These are phyloP conservation scores for Cladosporium sp. DNA, from an alignment of 2,329 filamentous ascomycete species.

Conservation along the genomic window DNA sequence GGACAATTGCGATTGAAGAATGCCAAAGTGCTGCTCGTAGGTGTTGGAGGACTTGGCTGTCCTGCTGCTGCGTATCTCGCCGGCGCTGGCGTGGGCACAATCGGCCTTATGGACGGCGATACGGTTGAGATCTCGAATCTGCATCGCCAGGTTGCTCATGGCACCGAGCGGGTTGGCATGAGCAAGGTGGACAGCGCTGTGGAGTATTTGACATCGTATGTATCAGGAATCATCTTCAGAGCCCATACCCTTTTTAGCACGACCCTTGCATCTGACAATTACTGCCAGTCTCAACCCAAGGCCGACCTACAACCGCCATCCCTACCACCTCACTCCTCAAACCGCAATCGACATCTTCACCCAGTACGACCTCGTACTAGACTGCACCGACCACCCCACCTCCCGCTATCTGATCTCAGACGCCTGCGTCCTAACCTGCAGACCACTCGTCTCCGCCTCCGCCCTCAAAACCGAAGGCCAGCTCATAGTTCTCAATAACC, in stretches of 20 bases:
- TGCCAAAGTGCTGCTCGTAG: conserved; percentile 73
- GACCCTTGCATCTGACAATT: not conserved
- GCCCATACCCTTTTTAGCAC: not conserved
- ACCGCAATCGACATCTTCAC: conserved; percentile 65
- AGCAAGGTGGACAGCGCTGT: conserved; percentile 73
- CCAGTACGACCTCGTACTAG: conserved; percentile 77
- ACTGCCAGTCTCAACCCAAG: conserved; percentile 64
- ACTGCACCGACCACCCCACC: conserved; percentile 92
- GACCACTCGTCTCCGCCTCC: conserved; percentile 82
- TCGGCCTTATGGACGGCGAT: conserved; percentile 86
- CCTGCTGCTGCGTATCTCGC: conserved; percentile 91
- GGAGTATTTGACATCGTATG: conserved; percentile 41
- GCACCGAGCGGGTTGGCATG: conserved; percentile 64
- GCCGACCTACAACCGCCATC: conserved; percentile 60
- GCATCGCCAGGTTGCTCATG: conserved; percentile 85
- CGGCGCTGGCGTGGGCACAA: conserved; percentile 76
- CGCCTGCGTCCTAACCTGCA: conserved; percentile 72
- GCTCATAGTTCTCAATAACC: conserved; percentile 81
- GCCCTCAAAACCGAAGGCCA: conserved; percentile 87
- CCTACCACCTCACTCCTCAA: conserved; percentile 61
- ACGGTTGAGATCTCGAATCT: conserved; percentile 84
- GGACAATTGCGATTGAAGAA: conserved; percentile 71
- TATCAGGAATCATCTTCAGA: conserved; percentile 17
- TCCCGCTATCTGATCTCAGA: conserved; percentile 92
- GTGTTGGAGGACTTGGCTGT: conserved; percentile 84